Evolutionary conservation across 2,329 filamentous ascomycete genomes (phyloP), one percentile per base, ranked within the genome.

Genomic region (Leptoxyphium fumago): DNA sequence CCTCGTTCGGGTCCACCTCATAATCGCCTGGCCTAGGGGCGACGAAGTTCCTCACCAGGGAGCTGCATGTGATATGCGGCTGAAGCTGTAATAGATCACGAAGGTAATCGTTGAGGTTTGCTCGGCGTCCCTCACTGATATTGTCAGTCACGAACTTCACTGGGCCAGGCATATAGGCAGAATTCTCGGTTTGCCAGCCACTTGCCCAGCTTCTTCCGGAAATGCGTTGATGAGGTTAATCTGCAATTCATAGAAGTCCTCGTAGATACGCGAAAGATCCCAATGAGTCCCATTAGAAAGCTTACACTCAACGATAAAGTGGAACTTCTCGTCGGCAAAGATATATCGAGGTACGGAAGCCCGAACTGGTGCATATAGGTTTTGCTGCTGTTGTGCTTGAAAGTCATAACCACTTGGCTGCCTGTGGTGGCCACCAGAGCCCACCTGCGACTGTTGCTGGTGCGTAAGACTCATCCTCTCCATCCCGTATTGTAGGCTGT

Each of bases 231-330:
- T 76, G 8, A 98, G 78, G 29, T 87, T 85, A 58, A 96, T 96
- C 62, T 98, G 91, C 62, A 96, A 89, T 63, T 96, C 91, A 66
- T 96, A 98, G 60, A 98, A 98, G 66, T 96, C 91, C 62, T 96
- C 87, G 59, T 98, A 98, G 59, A 94, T 91, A 50, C 91, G 79
- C 34, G 86, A 89, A 41, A 98, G 69, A 60, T 95, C 88, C 87
- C 88, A 96, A 58, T 84, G 81, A 40, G 84, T 76, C 40, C 87
- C 88, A 59, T 96, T 88, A 58, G 94, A 86, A 63, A 96, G 77
- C 55, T 81, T 75, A 18, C 84, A 86, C 62, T 95, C 88, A 46
- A 98, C 89, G 44, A 95, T 84, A 58, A 96, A 98, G 86, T 91
- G 96, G 64, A 96, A 96, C 62, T 95, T 95, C 54, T 95, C 88